phyloP scores from a whole-genome alignment of 495 filamentous ascomycete genomes.

The Tuber borchii region DNA sequence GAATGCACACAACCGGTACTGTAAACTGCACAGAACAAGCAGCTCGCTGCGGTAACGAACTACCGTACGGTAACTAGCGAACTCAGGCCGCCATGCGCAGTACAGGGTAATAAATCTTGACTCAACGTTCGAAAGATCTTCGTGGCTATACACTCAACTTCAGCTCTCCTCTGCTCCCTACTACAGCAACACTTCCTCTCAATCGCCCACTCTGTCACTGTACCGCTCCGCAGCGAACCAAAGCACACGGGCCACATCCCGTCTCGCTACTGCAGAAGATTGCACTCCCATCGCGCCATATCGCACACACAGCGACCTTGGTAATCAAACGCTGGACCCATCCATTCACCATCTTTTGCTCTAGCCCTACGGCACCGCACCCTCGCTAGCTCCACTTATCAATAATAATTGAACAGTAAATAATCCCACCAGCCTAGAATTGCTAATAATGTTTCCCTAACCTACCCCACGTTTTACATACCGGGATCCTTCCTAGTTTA shows the following conservation, averaged over 20 bases:
- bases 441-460: background rate
- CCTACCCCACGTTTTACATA: background rate
- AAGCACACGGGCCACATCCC: background rate
- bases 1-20: background rate
- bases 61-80: background rate
- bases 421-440: background rate
- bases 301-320: background rate
- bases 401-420: too few species aligned
- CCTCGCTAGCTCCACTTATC: background rate
- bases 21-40: background rate
- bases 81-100: background rate
- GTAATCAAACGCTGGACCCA: background rate
- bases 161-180: background rate
- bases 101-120: background rate
- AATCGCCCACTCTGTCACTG: background rate
- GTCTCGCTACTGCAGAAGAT: background rate
- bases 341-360: background rate
- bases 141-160: background rate
- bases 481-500: background rate
- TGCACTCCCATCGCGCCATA: background rate
- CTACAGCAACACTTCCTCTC: background rate
- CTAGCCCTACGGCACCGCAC: background rate
- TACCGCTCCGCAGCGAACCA: background rate
- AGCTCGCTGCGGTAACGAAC: background rate
- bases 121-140: background rate